Conservation (phyloP, 148 eudicot genomes). For the Camellia granthamiana region DNA sequence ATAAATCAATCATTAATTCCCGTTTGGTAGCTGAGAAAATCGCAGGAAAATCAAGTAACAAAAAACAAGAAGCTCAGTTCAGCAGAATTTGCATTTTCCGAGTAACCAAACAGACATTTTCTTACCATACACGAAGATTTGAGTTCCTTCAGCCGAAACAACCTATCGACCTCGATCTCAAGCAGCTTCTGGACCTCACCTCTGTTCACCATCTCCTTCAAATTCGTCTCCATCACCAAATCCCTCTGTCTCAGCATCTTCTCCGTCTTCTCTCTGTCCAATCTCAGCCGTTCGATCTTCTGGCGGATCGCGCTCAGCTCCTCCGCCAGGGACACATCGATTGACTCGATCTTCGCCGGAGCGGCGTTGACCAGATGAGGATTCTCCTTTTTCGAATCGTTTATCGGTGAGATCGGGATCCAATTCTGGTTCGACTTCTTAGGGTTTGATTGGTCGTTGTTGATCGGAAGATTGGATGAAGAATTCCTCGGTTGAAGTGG, state of each 20-base stretch:
- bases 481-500: slow-evolving; percentile 45
- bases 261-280: slow-evolving; percentile 64
- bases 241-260: slow-evolving; percentile 49
- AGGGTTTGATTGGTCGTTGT: neutral
- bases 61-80: neutral
- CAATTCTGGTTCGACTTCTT: slow-evolving; percentile 2
- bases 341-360: slow-evolving; percentile 21
- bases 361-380: neutral
- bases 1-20: too few relatives aligned
- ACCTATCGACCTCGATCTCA: slow-evolving; percentile 77
- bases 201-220: slow-evolving; percentile 46
- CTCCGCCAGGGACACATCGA: slow-evolving; percentile 67
- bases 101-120: neutral
- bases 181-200: slow-evolving; percentile 69
- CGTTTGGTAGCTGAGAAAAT: neutral
- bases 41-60: neutral
- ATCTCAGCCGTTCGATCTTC: slow-evolving; percentile 55
- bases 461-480: slow-evolving; percentile 13
- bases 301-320: slow-evolving; percentile 67
- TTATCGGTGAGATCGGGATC: slow-evolving; percentile 6
- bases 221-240: slow-evolving; percentile 38
- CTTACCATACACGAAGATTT: slow-evolving; percentile 49
- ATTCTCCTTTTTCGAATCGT: slow-evolving; percentile 51
- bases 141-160: slow-evolving; percentile 71
- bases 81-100: neutral